These are phyloP conservation scores for Paramecium pentaurelia DNA, from an alignment of 73 alveolate species.

Conservation along the genomic window DNA sequence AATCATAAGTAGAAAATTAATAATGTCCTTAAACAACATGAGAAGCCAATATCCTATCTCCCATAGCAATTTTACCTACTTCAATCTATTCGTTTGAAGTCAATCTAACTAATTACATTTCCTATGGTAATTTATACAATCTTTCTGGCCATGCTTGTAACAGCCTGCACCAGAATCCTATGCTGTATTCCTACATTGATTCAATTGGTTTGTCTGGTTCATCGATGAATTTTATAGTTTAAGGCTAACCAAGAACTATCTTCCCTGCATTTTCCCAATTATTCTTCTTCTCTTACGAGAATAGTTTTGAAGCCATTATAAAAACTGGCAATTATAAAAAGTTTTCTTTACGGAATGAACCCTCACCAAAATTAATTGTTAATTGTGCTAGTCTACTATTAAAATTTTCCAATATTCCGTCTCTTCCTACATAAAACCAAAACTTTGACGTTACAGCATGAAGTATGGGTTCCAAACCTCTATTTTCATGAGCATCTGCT, in stretches of 20 bases:
- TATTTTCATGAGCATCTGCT: background rate
- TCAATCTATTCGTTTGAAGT: background rate
- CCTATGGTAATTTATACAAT: background rate
- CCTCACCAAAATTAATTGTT: background rate
- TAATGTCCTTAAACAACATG: background rate
- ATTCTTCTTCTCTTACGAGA: background rate
- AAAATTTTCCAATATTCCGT: background rate
- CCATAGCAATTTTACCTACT: background rate
- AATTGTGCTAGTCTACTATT: conserved; percentile 14
- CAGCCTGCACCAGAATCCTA: conserved; percentile 34
- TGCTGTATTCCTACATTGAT: background rate
- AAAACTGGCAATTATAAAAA: background rate
- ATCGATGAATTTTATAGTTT: background rate
- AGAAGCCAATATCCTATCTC: conserved; percentile 28
- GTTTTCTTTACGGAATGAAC: background rate
- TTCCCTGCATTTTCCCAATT: background rate
- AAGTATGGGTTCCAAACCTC: background rate
- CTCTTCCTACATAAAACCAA: background rate
- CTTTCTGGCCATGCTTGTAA: background rate
- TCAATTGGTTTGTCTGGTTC: conserved; percentile 26
- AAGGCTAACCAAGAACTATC: background rate
- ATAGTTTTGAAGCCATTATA: background rate
- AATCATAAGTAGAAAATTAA: conserved; percentile 33
- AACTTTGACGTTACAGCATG: background rate
- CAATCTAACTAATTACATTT: conserved; percentile 18